Evolutionary conservation across 805 yeast species (phyloP).

Genomic region (Sugiyamaella boreocaroliniensis): DNA sequence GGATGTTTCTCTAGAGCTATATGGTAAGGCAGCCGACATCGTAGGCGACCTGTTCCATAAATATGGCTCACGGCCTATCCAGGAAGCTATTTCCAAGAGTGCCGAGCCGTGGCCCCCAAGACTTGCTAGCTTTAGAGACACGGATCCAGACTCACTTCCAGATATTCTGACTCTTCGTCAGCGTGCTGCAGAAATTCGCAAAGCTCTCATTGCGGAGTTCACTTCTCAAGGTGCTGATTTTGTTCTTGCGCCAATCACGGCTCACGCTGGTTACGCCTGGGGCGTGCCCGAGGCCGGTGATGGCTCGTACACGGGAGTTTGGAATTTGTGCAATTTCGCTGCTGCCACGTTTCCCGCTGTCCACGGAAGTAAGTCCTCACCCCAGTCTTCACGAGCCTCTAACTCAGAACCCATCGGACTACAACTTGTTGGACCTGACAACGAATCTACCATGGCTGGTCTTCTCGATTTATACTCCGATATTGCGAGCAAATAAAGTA

Average conservation of each 20-base stretch:
- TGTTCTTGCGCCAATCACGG: conserved; percentile 5
- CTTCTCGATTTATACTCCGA: background rate
- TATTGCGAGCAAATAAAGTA: no score
- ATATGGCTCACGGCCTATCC: conserved; percentile 2
- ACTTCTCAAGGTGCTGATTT: background rate
- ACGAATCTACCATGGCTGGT: background rate
- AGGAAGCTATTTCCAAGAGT: background rate
- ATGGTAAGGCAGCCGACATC: background rate
- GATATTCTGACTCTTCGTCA: background rate
- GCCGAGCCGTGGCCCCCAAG: conserved; percentile 10
- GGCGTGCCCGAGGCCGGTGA: conserved; percentile 5
- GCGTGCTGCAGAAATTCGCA: background rate
- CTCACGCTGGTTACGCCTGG: conserved; percentile 1
- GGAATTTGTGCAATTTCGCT: conserved; percentile 10
- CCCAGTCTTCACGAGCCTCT: background rate
- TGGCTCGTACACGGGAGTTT: conserved; percentile 6
- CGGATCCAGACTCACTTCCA: background rate
- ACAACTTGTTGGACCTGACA: background rate
- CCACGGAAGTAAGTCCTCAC: background rate
- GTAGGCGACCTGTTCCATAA: background rate
- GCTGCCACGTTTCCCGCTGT: conserved; percentile 3
- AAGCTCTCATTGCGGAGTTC: background rate
- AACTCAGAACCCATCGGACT: background rate
- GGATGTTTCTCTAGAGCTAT: background rate
- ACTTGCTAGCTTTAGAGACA: background rate